Percentiles rank a stretch among this genome's conserved stretches.
Evolutionary conservation across 371 early-diverging fungal species (phyloP).

Genomic region (Rhizopus microsporus): DNA sequence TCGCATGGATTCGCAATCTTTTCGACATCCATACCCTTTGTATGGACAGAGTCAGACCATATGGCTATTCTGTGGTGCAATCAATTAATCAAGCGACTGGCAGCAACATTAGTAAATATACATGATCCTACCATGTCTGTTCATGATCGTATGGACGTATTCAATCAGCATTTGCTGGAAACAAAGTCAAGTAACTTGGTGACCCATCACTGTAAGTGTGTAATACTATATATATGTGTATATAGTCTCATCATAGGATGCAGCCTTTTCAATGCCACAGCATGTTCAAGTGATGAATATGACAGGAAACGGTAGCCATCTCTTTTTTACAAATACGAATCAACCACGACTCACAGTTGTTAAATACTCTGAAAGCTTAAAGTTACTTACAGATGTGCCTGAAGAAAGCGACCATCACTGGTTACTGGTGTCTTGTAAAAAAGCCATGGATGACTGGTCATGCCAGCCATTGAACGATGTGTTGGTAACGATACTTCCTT

Average conservation of each 20-base stretch:
- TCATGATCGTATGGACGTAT: slow-evolving; percentile 18
- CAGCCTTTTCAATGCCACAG: background rate
- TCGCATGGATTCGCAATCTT: slow-evolving; percentile 70
- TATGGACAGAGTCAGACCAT: slow-evolving; percentile 92
- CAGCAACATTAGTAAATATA: slow-evolving; percentile 55
- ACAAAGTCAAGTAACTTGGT: background rate
- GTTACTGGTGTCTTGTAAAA: background rate
- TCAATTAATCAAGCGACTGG: slow-evolving; percentile 71
- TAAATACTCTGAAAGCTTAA: background rate
- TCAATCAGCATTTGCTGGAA: slow-evolving; percentile 11
- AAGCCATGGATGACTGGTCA: background rate
- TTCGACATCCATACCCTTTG: slow-evolving; percentile 77
- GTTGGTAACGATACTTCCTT: background rate
- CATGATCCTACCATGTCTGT: slow-evolving; percentile 18
- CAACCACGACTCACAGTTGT: background rate
- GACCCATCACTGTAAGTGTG: background rate
- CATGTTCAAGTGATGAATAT: background rate
- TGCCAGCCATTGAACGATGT: too few species aligned
- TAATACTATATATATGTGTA: background rate
- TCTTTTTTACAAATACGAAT: background rate
- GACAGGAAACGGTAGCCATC: background rate
- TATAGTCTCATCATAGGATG: too few species aligned
- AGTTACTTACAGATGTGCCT: background rate
- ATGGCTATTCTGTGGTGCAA: slow-evolving; percentile 92
- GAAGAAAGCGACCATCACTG: background rate